Conservation (phyloP, 345 rosid genomes). For the Populus pruinosa region DNA sequence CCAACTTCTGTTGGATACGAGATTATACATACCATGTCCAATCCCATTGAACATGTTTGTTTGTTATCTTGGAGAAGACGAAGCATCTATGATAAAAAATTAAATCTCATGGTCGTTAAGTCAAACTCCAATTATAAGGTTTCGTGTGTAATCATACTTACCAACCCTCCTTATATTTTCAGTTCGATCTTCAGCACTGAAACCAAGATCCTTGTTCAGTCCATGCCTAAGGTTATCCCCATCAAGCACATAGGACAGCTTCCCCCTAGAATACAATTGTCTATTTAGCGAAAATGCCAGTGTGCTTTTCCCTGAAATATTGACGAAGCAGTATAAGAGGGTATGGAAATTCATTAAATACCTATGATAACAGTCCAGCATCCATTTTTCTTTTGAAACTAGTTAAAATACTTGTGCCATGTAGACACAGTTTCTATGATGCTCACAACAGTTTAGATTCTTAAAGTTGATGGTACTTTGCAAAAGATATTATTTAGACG, state of each 20-base stretch:
- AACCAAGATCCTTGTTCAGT: conserved; percentile 76
- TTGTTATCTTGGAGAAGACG: background rate
- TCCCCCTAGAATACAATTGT: conserved; percentile 60
- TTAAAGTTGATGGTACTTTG: background rate
- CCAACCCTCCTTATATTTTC: conserved; percentile 95
- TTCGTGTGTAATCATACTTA: conserved; percentile 33
- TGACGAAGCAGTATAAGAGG: background rate
- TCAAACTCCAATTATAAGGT: background rate
- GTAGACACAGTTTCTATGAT: background rate
- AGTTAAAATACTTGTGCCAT: background rate
- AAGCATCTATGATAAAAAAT: background rate
- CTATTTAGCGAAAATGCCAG: conserved; percentile 75
- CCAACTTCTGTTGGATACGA: background rate
- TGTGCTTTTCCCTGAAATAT: conserved; percentile 79
- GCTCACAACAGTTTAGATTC: too few relatives aligned
- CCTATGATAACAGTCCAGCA: background rate
- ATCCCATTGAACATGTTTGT: background rate
- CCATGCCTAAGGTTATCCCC: conserved; percentile 95
- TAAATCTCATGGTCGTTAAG: background rate
- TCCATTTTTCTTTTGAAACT: background rate
- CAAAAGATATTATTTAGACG: background rate
- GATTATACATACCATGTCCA: background rate
- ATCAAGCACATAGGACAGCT: conserved; percentile 76
- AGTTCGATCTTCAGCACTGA: conserved; percentile 78
- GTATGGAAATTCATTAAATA: background rate